phyloP scores from a whole-genome alignment of 2,329 filamentous ascomycete genomes.

The Xylaria sp. region DNA sequence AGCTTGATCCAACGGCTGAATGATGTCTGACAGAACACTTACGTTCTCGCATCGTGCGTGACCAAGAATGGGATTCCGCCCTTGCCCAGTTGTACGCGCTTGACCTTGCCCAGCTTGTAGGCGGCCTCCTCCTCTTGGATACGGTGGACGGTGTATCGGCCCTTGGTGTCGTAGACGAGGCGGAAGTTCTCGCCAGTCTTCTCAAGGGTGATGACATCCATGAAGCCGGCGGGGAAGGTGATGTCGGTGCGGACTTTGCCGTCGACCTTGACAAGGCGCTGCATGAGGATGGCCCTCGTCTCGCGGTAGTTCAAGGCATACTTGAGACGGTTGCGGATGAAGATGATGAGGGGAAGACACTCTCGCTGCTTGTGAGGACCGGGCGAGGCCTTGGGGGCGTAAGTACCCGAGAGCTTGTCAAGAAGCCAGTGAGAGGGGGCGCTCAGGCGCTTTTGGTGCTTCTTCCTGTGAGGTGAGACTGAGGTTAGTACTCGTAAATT shows the following conservation, averaged over 20 bases:
- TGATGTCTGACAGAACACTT: constrained; percentile 93
- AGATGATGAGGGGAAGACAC: constrained; percentile 98
- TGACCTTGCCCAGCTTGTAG: constrained; percentile 99
- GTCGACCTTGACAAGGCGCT: constrained; percentile 99
- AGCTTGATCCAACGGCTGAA: constrained; percentile 99
- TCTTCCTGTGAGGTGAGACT: constrained; percentile 73
- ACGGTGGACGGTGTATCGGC: constrained; percentile 99
- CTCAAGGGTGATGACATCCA: constrained; percentile 99
- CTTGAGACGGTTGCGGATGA: constrained; percentile 97
- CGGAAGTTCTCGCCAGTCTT: constrained; percentile 99
- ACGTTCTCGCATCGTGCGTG: constrained; percentile 99
- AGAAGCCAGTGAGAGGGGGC: constrained; percentile 99
- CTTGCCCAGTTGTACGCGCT: constrained; percentile 98
- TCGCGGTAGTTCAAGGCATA: constrained; percentile 99
- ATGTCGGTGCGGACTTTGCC: constrained; percentile 99
- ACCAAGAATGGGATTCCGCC: constrained; percentile 99
- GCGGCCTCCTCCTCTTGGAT: constrained; percentile 98
- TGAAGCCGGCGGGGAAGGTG: constrained; percentile 98
- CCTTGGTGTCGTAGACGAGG: constrained; percentile 99
- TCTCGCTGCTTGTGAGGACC: constrained; percentile 99
- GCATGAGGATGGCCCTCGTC: constrained; percentile 98
- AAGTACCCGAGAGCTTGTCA: constrained; percentile 97
- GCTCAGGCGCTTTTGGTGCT: constrained; percentile 99
- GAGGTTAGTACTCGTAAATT: constrained; percentile 46
- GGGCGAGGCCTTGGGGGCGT: constrained; percentile 75